Conservation (phyloP, 176 grass and related monocot genomes). For the maize (Zea mays) region DNA sequence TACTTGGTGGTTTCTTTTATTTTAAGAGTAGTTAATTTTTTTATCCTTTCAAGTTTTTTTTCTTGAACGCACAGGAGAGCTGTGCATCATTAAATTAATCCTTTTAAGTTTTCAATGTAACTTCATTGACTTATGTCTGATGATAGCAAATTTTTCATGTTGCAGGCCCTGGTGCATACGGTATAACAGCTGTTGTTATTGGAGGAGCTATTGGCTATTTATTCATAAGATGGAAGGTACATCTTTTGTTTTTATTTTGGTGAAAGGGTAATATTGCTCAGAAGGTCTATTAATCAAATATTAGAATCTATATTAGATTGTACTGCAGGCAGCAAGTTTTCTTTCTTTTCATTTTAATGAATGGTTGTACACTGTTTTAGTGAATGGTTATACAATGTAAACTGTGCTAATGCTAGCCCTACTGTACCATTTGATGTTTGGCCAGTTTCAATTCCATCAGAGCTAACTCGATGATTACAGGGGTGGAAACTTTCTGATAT, state of each 20-base stretch:
- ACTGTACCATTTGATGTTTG: constrained; percentile 27
- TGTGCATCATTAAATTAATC: too few species aligned
- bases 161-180: constrained; percentile 54
- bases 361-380: constrained; percentile 5
- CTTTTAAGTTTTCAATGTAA: neutral
- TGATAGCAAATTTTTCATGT: neutral
- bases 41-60: neutral
- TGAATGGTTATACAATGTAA: constrained; percentile 4
- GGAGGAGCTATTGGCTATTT: constrained; percentile 86
- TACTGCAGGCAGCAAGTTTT: constrained; percentile 2
- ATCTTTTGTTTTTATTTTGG: neutral
- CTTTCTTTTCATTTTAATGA: constrained; percentile 21
- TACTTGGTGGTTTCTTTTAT: constrained; percentile 1
- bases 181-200: constrained; percentile 64
- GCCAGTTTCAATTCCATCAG: constrained; percentile 20
- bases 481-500: constrained; percentile 93
- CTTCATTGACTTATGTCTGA: neutral
- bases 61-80: too few species aligned
- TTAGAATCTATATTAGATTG: neutral
- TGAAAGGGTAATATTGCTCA: neutral
- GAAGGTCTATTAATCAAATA: neutral
- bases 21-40: neutral
- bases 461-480: constrained; percentile 46
- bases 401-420: neutral
- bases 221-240: constrained; percentile 92